Evolutionary conservation across 2,329 filamentous ascomycete species (phyloP).

Genomic region (Sporothrix protearum): DNA sequence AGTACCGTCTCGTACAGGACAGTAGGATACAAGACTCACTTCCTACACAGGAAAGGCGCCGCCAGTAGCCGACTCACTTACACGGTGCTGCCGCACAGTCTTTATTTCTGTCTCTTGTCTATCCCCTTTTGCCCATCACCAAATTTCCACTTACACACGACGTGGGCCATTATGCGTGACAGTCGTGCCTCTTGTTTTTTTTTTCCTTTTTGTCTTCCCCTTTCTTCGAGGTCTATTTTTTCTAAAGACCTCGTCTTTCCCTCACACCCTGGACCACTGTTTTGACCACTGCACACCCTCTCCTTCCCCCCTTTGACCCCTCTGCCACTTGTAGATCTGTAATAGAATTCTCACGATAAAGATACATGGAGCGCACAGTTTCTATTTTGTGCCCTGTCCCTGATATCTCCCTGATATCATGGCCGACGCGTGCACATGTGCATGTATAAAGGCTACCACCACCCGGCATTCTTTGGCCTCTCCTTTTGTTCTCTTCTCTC

Average conservation of each 20-base stretch:
- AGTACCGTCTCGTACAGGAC: not conserved
- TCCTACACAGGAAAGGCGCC: not conserved
- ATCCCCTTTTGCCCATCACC: not conserved
- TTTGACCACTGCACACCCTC: not conserved
- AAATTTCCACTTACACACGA: slow-evolving; percentile 6
- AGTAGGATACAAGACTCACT: not conserved
- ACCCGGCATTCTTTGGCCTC: not conserved
- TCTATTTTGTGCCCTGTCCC: not conserved
- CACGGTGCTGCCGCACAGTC: not conserved
- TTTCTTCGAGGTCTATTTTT: too few species aligned
- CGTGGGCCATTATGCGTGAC: not conserved
- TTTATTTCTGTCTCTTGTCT: not conserved
- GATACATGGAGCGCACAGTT: slow-evolving; percentile 6
- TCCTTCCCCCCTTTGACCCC: not conserved
- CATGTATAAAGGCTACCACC: slow-evolving; percentile 11
- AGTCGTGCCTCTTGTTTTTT: not conserved
- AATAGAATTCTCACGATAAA: slow-evolving; percentile 14
- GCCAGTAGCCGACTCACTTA: not conserved
- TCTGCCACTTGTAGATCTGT: slow-evolving; percentile 3
- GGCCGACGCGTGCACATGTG: not conserved
- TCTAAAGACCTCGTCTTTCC: slow-evolving; percentile 9
- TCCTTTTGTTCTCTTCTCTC: not conserved
- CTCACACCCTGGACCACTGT: not conserved
- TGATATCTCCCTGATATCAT: not conserved
- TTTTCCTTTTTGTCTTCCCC: too few species aligned